Percentiles rank a stretch among this genome's conserved stretches.
phyloP scores from a whole-genome alignment of 257 asterid species.

The Solanum chiquidenum region DNA sequence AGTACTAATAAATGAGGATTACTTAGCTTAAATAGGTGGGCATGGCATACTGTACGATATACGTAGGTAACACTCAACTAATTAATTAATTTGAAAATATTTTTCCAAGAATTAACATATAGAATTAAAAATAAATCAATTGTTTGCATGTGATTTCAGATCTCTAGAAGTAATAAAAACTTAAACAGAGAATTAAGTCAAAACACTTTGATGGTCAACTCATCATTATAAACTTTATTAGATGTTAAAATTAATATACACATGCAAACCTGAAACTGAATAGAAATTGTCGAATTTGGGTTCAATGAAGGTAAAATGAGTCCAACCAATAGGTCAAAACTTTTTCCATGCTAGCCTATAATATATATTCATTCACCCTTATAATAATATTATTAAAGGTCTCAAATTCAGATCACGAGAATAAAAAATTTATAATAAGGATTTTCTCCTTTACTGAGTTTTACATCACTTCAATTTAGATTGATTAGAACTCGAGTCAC shows the following conservation, averaged over 20 bases:
- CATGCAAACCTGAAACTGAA: not conserved
- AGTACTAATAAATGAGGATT: not conserved
- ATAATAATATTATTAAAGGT: too few species aligned
- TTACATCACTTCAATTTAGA: not conserved
- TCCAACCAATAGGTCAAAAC: not conserved
- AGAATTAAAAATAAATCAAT: not conserved
- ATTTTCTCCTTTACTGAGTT: not conserved
- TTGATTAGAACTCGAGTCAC: too few species aligned
- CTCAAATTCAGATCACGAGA: too few species aligned
- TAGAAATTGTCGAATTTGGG: not conserved
- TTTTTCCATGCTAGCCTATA: not conserved
- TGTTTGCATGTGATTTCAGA: conserved; percentile 1
- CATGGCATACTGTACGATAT: not conserved
- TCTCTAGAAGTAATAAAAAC: not conserved
- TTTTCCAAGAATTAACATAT: not conserved
- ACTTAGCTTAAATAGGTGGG: not conserved
- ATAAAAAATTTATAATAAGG: not conserved
- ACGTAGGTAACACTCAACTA: not conserved
- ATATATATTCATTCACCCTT: not conserved
- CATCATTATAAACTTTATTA: not conserved
- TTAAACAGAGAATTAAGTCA: not conserved
- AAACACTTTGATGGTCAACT: not conserved
- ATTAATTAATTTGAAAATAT: not conserved
- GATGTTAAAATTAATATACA: not conserved
- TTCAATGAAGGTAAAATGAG: not conserved